phyloP scores from a whole-genome alignment of 2,329 filamentous ascomycete species.

The Aspergillus bombycis region DNA sequence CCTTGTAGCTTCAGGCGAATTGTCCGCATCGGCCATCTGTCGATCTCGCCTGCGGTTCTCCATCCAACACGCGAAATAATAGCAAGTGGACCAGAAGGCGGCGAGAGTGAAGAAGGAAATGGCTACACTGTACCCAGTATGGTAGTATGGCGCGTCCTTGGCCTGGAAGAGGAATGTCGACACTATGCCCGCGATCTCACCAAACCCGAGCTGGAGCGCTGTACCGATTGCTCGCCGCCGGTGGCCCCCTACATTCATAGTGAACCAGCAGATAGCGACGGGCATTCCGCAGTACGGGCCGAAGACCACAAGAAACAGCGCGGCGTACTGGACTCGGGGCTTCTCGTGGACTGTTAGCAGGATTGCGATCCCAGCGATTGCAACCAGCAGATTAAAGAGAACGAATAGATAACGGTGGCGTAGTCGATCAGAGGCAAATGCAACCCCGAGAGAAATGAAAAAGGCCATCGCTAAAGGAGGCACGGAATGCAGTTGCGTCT shows the following conservation, averaged over 20 bases:
- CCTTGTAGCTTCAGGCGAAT: background rate
- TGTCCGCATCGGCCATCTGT: background rate
- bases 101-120: background rate
- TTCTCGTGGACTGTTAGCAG: constrained; percentile 69
- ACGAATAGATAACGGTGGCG: constrained; percentile 76
- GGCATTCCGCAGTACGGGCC: constrained; percentile 85
- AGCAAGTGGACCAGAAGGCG: background rate
- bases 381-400: constrained; percentile 67
- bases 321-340: constrained; percentile 72
- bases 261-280: constrained; percentile 80
- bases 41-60: background rate
- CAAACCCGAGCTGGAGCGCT: constrained; percentile 77
- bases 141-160: background rate
- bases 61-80: background rate
- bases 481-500: constrained; percentile 54
- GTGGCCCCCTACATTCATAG: constrained; percentile 76
- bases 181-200: constrained; percentile 32
- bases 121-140: background rate
- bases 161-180: background rate
- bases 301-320: constrained; percentile 78
- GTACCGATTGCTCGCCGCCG: constrained; percentile 70
- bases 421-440: constrained; percentile 70
- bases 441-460: constrained; percentile 73
- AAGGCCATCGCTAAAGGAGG: constrained; percentile 72
- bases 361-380: constrained; percentile 74